A percentile compares a stretch with the other conserved stretches of the same genome.
phyloP scores from a whole-genome alignment of 768 basidiomycete genomes.

The Collybia sordida region DNA sequence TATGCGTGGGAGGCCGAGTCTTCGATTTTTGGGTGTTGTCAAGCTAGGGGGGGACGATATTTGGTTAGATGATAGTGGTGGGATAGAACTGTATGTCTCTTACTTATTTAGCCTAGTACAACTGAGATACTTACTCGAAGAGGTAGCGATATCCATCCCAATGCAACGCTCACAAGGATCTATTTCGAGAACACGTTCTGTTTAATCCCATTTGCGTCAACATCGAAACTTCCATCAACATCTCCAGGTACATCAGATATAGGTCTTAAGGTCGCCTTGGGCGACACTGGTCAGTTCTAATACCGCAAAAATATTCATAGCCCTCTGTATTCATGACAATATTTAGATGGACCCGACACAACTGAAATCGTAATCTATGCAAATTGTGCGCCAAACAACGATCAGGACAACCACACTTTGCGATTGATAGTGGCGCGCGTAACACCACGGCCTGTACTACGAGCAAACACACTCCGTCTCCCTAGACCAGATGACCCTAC shows the following conservation, averaged over 20 bases:
- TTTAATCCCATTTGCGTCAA: constrained; percentile 36
- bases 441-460: constrained; percentile 33
- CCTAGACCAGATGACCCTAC: constrained; percentile 81
- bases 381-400: constrained; percentile 19
- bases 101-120: neutral
- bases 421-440: constrained; percentile 60
- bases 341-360: constrained; percentile 64
- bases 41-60: constrained; percentile 44
- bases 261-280: constrained; percentile 68
- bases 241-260: constrained; percentile 36
- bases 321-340: neutral
- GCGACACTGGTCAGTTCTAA: constrained; percentile 55
- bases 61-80: constrained; percentile 59
- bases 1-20: constrained; percentile 71
- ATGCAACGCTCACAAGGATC: constrained; percentile 55
- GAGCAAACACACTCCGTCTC: constrained; percentile 30
- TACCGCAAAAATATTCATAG: neutral
- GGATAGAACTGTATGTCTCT: constrained; percentile 34
- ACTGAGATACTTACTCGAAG: neutral
- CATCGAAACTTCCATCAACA: constrained; percentile 17
- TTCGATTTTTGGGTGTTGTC: constrained; percentile 57
- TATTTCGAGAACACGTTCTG: constrained; percentile 77
- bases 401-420: constrained; percentile 23
- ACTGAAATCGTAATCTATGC: constrained; percentile 62
- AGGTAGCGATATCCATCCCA: constrained; percentile 68